These are phyloP conservation scores for Mycena citricolor DNA, from an alignment of 1,284 basidiomycete genomes.

Conservation along the genomic window DNA sequence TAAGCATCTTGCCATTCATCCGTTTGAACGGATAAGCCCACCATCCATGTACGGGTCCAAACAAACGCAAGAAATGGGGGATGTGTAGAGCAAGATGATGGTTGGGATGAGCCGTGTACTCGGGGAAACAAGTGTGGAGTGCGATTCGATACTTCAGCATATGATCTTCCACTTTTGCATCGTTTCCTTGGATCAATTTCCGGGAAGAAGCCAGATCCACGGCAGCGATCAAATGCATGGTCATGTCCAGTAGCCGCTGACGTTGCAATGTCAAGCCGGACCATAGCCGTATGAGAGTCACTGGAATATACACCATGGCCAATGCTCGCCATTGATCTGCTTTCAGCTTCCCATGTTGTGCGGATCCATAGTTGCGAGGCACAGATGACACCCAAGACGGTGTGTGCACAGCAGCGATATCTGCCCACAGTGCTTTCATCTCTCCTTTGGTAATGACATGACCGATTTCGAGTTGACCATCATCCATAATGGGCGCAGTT, in stretches of 20 bases:
- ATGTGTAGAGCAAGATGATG: conserved; percentile 33
- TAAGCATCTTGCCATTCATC: not conserved
- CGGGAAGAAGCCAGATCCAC: not conserved
- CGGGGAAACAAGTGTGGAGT: not conserved
- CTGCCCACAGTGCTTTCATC: conserved; percentile 1
- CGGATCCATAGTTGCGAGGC: not conserved
- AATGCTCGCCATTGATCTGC: conserved; percentile 6
- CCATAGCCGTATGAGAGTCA: conserved; percentile 10
- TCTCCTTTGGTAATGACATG: not conserved
- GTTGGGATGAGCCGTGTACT: conserved; percentile 7
- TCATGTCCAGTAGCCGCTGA: not conserved
- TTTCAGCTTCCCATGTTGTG: conserved; percentile 7
- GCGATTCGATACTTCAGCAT: not conserved
- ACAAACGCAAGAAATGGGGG: conserved; percentile 26
- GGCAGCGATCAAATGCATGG: conserved; percentile 10
- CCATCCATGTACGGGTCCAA: conserved; percentile 27
- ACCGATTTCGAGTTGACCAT: too few species aligned
- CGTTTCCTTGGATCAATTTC: too few species aligned
- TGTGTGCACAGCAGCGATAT: conserved; percentile 2
- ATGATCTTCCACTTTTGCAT: too few species aligned
- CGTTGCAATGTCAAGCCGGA: not conserved
- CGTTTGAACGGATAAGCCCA: conserved; percentile 5
- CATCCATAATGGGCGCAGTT: too few species aligned
- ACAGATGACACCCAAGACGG: conserved; percentile 10
- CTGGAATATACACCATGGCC: conserved; percentile 1